A percentile compares a stretch with the other conserved stretches of the same genome.
Conservation (phyloP, 495 filamentous ascomycete genomes). For the Parmelia sp. region DNA sequence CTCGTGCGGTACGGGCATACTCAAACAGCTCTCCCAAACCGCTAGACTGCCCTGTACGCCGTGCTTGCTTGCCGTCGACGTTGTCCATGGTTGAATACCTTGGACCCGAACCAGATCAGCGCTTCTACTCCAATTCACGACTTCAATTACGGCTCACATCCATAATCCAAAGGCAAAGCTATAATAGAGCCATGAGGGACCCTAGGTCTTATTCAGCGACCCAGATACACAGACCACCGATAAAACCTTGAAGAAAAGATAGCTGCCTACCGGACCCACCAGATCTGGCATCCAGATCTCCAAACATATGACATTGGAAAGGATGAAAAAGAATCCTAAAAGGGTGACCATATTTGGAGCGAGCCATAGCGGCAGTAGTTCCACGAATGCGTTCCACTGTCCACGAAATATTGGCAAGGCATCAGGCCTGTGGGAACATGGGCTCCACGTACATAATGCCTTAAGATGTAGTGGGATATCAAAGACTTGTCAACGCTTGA, state of each 20-base stretch:
- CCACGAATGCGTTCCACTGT: conserved; percentile 96
- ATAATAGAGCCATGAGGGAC: conserved; percentile 86
- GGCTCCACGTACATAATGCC: conserved; percentile 71
- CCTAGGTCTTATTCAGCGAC: conserved; percentile 44
- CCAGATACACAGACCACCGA: conserved; percentile 6
- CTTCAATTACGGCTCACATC: conserved; percentile 53
- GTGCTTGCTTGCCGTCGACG: conserved; percentile 94
- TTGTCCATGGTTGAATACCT: conserved; percentile 98
- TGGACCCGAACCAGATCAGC: conserved; percentile 25
- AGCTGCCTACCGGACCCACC: conserved; percentile 67
- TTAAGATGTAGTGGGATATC: conserved; percentile 86
- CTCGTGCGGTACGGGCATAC: conserved; percentile 38
- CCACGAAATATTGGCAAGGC: conserved; percentile 14
- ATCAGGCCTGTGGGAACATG: neutral
- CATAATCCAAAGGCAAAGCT: conserved; percentile 91
- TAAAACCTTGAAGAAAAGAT: neutral
- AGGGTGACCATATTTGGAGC: conserved; percentile 98
- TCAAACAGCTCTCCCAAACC: conserved; percentile 95
- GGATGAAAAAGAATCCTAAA: conserved; percentile 88
- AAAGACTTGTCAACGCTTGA: conserved; percentile 94
- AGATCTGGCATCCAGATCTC: conserved; percentile 85
- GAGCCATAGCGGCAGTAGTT: conserved; percentile 88
- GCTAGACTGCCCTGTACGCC: conserved; percentile 90
- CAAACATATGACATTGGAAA: conserved; percentile 75
- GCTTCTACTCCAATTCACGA: neutral